Base-by-base conservation (phyloP, 768 basidiomycete species). In the Boletus pseudo-olivaceus region DNA sequence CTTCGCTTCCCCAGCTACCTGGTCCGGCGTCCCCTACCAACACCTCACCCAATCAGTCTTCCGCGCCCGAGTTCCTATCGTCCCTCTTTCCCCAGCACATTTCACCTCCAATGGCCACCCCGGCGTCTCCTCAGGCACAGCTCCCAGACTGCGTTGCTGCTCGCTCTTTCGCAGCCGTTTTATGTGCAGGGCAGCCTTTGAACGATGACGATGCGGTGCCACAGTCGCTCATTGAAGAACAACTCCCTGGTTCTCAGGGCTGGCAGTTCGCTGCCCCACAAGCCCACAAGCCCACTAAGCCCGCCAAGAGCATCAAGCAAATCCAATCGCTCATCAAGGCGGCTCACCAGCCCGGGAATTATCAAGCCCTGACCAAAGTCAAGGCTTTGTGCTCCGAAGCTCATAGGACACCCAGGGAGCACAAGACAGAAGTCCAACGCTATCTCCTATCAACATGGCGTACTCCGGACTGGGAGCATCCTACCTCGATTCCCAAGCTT, bases 381-480 rank as follows among this genome's bases (percentile, higher is more conserved):
- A 78, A 78, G 63, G 70, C 71, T 47, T 58, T 78, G 38, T 78
- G 77, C 59, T 71, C 75, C 0, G 75, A 76, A 34, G 77, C 77
- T 11, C 77, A 78, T 48, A 62, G 60, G 47, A 77, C 77, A 0
- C 73, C 74, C 12, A 70, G 74, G 56, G 77, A 77, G 17, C 67
- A 68, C 39, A 78, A 78, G 60, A 77, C 74, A 2, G 73, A 76
- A 11, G 61, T 75, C n/a, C 77, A 78, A 48, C 69, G 71, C 47
- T 75, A 68, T 47, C 61, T 78, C 11, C 59, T 78, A 12, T 65
- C 69, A 3, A 76, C 74, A 57, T 78, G 77, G 77, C 72, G 76
- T 26, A 78, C 74, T 50, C 77, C 77, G 7, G 68, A 70, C 29
- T 70, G 64, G 57, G 69, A 65, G 4, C 67, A 63, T 39, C 65